A percentile compares a stretch with the other conserved stretches of the same genome.
Conservation (phyloP, 768 basidiomycete genomes). For the Suillus cothurnatus region DNA sequence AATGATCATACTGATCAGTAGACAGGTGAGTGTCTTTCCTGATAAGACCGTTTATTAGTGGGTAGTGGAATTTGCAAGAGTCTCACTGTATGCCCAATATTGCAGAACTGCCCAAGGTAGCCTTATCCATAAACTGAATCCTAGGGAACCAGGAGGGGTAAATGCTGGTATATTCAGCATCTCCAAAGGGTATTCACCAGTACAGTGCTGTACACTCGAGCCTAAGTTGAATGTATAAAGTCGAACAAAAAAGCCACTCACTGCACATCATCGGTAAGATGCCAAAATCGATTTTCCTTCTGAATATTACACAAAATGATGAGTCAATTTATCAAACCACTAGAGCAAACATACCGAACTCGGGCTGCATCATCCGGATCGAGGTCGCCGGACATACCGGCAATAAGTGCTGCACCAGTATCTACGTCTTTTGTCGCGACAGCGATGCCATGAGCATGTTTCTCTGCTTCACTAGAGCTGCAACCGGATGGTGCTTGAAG, state of each 20-base stretch:
- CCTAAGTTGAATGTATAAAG: not conserved
- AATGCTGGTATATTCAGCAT: not conserved
- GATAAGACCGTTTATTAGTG: slow-evolving; percentile 8
- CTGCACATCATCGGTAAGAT: slow-evolving; percentile 74
- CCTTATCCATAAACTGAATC: slow-evolving; percentile 83
- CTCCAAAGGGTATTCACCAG: slow-evolving; percentile 38
- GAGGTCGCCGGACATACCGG: slow-evolving; percentile 44
- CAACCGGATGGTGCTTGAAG: not conserved
- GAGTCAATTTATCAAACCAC: not conserved
- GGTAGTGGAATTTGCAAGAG: not conserved
- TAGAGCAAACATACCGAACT: slow-evolving; percentile 43
- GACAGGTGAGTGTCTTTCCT: slow-evolving; percentile 64
- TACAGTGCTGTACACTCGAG: slow-evolving; percentile 46
- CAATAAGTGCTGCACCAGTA: slow-evolving; percentile 60
- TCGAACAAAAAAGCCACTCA: slow-evolving; percentile 36
- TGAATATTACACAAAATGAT: slow-evolving; percentile 13
- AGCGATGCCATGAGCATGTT: slow-evolving; percentile 22
- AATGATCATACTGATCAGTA: slow-evolving; percentile 58
- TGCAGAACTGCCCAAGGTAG: slow-evolving; percentile 64
- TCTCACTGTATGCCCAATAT: slow-evolving; percentile 70
- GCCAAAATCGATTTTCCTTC: slow-evolving; percentile 66
- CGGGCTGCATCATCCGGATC: slow-evolving; percentile 54
- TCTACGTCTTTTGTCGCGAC: slow-evolving; percentile 55
- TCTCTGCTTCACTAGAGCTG: not conserved
- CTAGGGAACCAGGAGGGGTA: slow-evolving; percentile 30